Base-by-base conservation (phyloP, 352 stramenopile genomes). In the Blastocystis sp. region DNA sequence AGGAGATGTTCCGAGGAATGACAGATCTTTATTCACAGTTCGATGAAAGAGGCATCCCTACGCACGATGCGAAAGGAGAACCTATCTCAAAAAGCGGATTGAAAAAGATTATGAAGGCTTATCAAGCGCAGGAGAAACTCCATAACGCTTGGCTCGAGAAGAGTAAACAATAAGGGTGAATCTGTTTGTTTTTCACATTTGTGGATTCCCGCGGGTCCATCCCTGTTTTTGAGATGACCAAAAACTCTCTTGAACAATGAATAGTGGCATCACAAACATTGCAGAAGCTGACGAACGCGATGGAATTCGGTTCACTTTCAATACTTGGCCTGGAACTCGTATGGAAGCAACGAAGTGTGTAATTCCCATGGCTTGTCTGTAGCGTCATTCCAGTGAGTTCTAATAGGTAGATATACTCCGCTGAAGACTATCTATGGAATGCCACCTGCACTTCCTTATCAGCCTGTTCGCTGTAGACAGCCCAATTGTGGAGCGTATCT, bases 21-120 rank as follows among this genome's bases (percentile, higher is more conserved):
- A 95, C 93, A 82, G 92, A 94, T 84, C 94, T 95, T 90, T 96
- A 95, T 89, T 95, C 93, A 26, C 92, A 94, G 90, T 96, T 95
- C 69, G 96, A 98, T 92, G 94, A 95, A 11, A 92, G 29, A 7
- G 97, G 97, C 54, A 91, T 98, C 37, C 97, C 97, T 45, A 98
- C 96, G 11, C 94, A 98, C 64, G 93, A 97, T 87, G 93, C 92
- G 0, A 93, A 94, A 53, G 96, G 95, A 20, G 94, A 97, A 62
- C 94, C 95, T 76, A 89, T 99, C 64, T 97, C 95, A 80, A 98
- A 98, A 93, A 96, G 94, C 76, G 91, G 93, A 41, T 92, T 95
- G 70, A 99, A 99, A 92, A 98, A 98, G 91, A 92, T 99, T 73
- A 92, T 94, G 34, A 98, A 98, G 91, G 95, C 98, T 61, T 94